Evolutionary conservation across 2,329 filamentous ascomycete genomes (phyloP), one percentile per base, ranked within the genome.

Genomic region (Cryphonectria parasitica): DNA sequence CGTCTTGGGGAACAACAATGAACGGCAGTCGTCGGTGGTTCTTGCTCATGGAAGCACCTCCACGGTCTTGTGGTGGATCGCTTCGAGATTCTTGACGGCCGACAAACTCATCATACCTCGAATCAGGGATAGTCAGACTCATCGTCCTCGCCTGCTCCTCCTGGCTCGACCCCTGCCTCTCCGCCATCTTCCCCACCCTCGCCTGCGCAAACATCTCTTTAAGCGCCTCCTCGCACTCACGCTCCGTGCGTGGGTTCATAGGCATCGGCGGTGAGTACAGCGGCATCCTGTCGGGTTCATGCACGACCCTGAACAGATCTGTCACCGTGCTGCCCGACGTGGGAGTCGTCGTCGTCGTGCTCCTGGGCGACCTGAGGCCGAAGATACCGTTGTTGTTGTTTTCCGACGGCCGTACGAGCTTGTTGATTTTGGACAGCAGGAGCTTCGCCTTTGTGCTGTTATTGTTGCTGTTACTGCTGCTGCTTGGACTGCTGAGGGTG

Each of bases 191-290:
- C 36, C 0, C 52, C 25, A 13, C n/a, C 60, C 22, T 68, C 34
- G 66, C 45, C 8, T 41, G 61, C 13, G 58, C 58, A 22, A 56
- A 68, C 66, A 68, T 64, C 31, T 68, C 60, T 13, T 56, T 22
- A 31, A 68, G 58, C n/a, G 71, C 71, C 49, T 61, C 66, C 36
- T 68, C 60, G 41, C 64, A 72, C 52, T 72, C 69, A 6, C 45
- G 31, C 6, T 71, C 69, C n/a, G 69, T 72, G 11, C 66, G 62
- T 31, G 71, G 71, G 28, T 66, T 49, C 0, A 31, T 54, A 2
- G 66, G 45, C 43, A 39, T 28, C 19, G 66, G 60, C 15, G 60
- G 66, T 11, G 66, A 64, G 66, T 68, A 68, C 22, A 68, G 45
- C 4, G 69, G 66, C 34, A 43, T 61, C 8, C 54, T 65, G 52